phyloP scores from a whole-genome alignment of 306 rosid genomes.

The Quercus mongolica region DNA sequence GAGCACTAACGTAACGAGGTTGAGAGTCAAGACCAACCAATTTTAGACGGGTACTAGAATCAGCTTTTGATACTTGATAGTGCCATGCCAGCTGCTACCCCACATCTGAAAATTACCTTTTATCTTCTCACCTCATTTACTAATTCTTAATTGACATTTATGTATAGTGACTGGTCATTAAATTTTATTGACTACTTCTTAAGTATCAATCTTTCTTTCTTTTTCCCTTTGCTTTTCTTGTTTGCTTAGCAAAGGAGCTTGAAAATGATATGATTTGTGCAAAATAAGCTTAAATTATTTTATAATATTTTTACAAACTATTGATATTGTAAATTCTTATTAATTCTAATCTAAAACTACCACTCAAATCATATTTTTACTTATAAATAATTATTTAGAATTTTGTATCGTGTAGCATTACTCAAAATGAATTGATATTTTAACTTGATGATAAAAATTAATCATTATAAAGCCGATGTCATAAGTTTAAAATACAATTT shows the following conservation, averaged over 20 bases:
- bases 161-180: neutral
- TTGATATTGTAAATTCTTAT: too few species aligned
- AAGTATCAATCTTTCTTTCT: neutral
- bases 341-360: too few species aligned
- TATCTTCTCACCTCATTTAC: conserved; percentile 24
- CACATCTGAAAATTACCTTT: conserved; percentile 29
- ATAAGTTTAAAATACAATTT: too few species aligned
- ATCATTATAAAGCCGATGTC: too few species aligned
- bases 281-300: too few species aligned
- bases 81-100: conserved; percentile 21
- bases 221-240: neutral
- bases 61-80: conserved; percentile 23
- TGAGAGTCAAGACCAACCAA: conserved; percentile 30
- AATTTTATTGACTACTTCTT: neutral
- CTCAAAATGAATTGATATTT: rapidly evolving
- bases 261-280: too few species aligned
- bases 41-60: conserved; percentile 25
- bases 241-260: neutral
- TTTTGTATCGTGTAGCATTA: too few species aligned
- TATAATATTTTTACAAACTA: too few species aligned
- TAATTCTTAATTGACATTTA: neutral
- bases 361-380: too few species aligned
- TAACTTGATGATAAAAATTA: too few species aligned
- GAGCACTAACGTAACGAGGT: neutral
- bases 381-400: too few species aligned